phyloP scores from a whole-genome alignment of 768 basidiomycete species.

The Pleurotus citrinopileatus region DNA sequence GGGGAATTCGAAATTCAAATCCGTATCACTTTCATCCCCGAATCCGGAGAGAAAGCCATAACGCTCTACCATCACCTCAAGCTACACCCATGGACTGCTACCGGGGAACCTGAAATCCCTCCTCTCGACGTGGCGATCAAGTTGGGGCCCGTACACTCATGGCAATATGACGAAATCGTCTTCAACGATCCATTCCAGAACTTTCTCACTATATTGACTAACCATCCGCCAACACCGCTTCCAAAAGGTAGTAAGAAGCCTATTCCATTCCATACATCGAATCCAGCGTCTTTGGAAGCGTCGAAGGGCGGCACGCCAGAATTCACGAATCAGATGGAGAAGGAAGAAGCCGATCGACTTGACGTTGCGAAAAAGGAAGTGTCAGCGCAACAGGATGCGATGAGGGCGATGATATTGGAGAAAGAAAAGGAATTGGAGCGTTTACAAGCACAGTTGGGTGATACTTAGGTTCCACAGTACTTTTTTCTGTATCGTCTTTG shows the following conservation, averaged over 20 bases:
- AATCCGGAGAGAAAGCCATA: conserved; percentile 89
- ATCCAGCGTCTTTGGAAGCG: conserved; percentile 52
- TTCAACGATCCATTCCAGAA: conserved; percentile 91
- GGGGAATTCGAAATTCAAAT: conserved; percentile 98
- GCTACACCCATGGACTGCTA: conserved; percentile 81
- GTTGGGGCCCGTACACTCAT: conserved; percentile 83
- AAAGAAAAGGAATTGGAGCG: conserved; percentile 80
- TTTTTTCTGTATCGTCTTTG: not conserved
- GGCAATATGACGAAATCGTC: conserved; percentile 99
- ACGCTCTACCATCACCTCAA: conserved; percentile 92
- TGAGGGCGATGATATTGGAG: conserved; percentile 64
- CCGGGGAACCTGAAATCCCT: conserved; percentile 64
- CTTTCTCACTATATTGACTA: conserved; percentile 77
- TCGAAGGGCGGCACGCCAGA: conserved; percentile 74
- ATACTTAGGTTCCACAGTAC: conserved; percentile 11
- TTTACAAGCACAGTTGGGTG: conserved; percentile 54
- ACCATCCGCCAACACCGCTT: conserved; percentile 81
- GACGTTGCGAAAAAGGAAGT: conserved; percentile 74
- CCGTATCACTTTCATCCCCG: conserved; percentile 82
- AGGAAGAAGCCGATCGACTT: conserved; percentile 77
- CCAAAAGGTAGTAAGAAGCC: conserved; percentile 60
- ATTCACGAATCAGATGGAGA: conserved; percentile 83
- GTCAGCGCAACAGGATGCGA: conserved; percentile 73
- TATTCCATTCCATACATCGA: conserved; percentile 70
- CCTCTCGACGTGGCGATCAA: conserved; percentile 65